Evolutionary conservation across 352 stramenopile species (phyloP).

Genomic region (Globisporangium nagaii): DNA sequence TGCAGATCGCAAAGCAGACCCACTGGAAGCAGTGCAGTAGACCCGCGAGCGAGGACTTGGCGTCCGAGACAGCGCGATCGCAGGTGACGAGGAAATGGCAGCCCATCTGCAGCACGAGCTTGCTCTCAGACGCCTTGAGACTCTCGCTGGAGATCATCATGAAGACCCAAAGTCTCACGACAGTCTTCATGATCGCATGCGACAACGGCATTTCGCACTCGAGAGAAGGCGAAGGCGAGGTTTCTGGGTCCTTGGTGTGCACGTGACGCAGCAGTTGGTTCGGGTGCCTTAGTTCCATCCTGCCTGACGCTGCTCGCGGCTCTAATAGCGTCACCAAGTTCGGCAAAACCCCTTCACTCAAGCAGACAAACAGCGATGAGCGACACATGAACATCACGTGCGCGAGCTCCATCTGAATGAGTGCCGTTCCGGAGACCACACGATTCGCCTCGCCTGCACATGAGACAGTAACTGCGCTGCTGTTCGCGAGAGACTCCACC

Average conservation of each 20-base stretch:
- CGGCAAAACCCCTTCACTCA: slow-evolving; percentile 2
- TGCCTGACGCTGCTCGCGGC: background rate
- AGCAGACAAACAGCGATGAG: background rate
- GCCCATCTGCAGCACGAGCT: slow-evolving; percentile 18
- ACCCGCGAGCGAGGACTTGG: slow-evolving; percentile 12
- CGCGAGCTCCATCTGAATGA: slow-evolving; percentile 8
- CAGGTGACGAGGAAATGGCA: slow-evolving; percentile 18
- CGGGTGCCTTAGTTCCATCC: background rate
- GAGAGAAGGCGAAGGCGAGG: background rate
- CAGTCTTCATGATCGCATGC: slow-evolving; percentile 20
- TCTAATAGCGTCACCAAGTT: background rate
- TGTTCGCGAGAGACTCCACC: slow-evolving; percentile 6
- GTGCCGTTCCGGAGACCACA: background rate
- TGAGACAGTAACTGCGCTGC: background rate
- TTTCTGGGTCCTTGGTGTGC: background rate
- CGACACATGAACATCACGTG: slow-evolving; percentile 3
- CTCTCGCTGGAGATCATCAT: slow-evolving; percentile 2
- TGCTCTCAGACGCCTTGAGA: background rate
- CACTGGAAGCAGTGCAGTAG: slow-evolving; percentile 30
- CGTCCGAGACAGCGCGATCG: slow-evolving; percentile 17
- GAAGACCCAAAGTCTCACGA: slow-evolving; percentile 30
- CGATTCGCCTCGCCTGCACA: background rate
- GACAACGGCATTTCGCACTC: slow-evolving; percentile 9
- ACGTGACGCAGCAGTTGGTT: background rate
- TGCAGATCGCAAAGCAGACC: slow-evolving; percentile 22